These are phyloP conservation scores for Aureobasidium mangrovei DNA, from an alignment of 2,329 filamentous ascomycete species.

Conservation along the genomic window DNA sequence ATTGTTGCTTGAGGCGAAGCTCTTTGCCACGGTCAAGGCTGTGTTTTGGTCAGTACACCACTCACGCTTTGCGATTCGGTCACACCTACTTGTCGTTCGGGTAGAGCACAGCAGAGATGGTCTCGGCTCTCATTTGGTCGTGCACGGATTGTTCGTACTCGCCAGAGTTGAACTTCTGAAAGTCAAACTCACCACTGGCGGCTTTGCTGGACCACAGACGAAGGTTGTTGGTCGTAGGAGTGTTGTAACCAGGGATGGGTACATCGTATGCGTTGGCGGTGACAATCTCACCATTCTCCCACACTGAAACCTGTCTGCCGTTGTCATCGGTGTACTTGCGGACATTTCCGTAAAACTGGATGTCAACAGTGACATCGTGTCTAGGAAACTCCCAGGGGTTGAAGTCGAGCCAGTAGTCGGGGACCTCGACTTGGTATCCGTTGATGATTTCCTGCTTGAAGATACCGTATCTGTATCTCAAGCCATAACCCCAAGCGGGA, in stretches of 20 bases:
- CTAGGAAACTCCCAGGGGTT: slow-evolving; percentile 98
- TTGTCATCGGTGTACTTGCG: slow-evolving; percentile 63
- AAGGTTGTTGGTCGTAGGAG: slow-evolving; percentile 88
- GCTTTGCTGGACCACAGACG: slow-evolving; percentile 97
- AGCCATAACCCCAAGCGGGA: slow-evolving; percentile 92
- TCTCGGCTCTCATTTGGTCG: slow-evolving; percentile 98
- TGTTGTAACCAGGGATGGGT: slow-evolving; percentile 74
- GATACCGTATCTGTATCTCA: slow-evolving; percentile 87
- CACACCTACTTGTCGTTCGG: slow-evolving; percentile 51
- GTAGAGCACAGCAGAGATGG: slow-evolving; percentile 93
- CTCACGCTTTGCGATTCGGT: no score
- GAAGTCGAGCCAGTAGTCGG: slow-evolving; percentile 98
- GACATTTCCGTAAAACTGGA: slow-evolving; percentile 90
- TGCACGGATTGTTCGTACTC: slow-evolving; percentile 97
- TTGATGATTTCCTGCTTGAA: slow-evolving; percentile 99
- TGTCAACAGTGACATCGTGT: slow-evolving; percentile 90
- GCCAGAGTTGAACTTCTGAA: slow-evolving; percentile 97
- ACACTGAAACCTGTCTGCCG: slow-evolving; percentile 65
- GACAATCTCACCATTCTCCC: slow-evolving; percentile 91
- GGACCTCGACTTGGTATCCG: slow-evolving; percentile 95
- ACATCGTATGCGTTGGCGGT: slow-evolving; percentile 91
- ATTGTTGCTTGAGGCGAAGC: slow-evolving; percentile 95
- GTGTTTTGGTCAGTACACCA: slow-evolving; percentile 39
- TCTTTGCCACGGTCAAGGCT: slow-evolving; percentile 96
- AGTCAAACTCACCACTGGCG: slow-evolving; percentile 94